Evolutionary conservation across 1,284 basidiomycete species (phyloP).

Genomic region (Naganishia sp.): DNA sequence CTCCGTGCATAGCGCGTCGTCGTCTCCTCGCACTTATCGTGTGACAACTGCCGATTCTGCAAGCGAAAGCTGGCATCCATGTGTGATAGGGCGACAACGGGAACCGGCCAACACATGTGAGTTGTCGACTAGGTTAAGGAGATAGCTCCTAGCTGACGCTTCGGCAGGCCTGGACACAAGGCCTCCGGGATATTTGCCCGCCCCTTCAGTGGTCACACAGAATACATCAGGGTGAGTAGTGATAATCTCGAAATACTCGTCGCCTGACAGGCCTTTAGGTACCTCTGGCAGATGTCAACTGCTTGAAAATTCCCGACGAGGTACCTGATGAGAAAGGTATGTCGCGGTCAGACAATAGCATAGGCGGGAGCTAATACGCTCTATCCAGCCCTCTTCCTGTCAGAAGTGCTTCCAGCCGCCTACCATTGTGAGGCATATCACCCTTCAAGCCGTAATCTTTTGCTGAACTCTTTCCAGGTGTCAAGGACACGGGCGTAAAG

Average conservation of each 20-base stretch:
- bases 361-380: neutral
- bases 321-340: constrained; percentile 65
- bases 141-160: too few species aligned
- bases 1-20: constrained; percentile 60
- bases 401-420: constrained; percentile 63
- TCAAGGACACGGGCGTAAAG: constrained; percentile 68
- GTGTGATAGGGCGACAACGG: constrained; percentile 64
- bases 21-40: constrained; percentile 74
- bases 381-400: constrained; percentile 60
- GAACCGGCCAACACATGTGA: too few species aligned
- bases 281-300: constrained; percentile 70
- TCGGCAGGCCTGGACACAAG: too few species aligned
- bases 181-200: too few species aligned
- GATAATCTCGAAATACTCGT: too few species aligned
- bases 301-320: constrained; percentile 65
- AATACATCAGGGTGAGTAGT: constrained; percentile 51
- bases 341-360: too few species aligned
- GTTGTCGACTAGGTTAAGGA: too few species aligned
- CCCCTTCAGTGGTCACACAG: constrained; percentile 59
- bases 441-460: neutral
- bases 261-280: constrained; percentile 53
- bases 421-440: constrained; percentile 58
- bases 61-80: constrained; percentile 69
- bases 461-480: constrained; percentile 41
- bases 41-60: constrained; percentile 72